Percentiles rank a stretch among this genome's conserved stretches.
Conservation (phyloP, 345 rosid genomes). For the Viola odorata region DNA sequence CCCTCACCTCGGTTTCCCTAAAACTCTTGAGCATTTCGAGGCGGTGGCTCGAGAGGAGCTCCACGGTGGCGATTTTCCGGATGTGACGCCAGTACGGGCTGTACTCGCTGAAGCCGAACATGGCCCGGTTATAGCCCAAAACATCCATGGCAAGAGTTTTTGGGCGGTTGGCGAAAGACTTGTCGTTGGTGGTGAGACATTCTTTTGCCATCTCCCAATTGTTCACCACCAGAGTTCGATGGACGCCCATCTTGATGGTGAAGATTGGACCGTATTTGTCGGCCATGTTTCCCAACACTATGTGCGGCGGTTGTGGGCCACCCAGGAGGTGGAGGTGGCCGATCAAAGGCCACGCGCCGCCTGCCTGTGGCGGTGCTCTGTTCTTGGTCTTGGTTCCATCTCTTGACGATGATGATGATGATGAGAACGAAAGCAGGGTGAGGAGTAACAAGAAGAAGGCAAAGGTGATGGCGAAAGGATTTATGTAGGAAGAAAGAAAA, state of each 20-base stretch:
- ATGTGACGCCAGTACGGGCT: conserved; percentile 33
- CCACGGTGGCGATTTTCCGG: conserved; percentile 19
- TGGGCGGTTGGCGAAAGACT: conserved; percentile 29
- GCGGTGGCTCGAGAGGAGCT: conserved; percentile 34
- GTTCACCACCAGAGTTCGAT: conserved; percentile 24
- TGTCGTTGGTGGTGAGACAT: conserved; percentile 30
- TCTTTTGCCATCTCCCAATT: conserved; percentile 28
- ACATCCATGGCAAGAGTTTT: conserved; percentile 7
- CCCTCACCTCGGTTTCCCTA: conserved; percentile 15
- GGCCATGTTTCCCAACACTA: conserved; percentile 18
- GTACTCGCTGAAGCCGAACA: conserved; percentile 27
- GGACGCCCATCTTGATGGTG: conserved; percentile 30
- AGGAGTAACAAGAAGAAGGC: too few species aligned
- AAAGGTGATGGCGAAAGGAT: too few species aligned
- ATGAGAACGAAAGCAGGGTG: not conserved
- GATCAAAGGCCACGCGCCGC: conserved; percentile 29
- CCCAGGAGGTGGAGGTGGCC: conserved; percentile 40
- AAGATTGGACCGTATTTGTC: conserved; percentile 34
- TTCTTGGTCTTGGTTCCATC: not conserved
- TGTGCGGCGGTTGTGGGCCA: conserved; percentile 28
- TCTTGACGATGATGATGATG: too few species aligned
- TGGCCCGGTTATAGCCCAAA: conserved; percentile 22
- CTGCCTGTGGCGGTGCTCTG: conserved; percentile 15
- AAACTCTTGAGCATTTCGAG: conserved; percentile 21
- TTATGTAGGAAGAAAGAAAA: too few species aligned